Percentiles rank a stretch among this genome's conserved stretches.
Conservation (phyloP, 129 eudicot genomes). For the Lactuca sativa region DNA sequence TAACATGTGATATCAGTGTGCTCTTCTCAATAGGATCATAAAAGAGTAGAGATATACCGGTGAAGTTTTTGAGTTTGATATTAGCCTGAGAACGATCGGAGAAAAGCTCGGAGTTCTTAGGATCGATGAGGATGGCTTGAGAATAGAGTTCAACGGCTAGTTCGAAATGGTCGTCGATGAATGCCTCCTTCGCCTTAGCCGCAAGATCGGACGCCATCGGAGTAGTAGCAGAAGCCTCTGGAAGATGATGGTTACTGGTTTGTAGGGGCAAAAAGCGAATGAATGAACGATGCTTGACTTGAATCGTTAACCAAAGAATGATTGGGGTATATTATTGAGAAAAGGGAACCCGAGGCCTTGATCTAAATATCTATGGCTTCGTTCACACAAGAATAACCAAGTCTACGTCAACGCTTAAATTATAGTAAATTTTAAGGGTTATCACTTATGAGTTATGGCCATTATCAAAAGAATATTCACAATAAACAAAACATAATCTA, state of each 20-base stretch:
- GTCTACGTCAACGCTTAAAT: not conserved
- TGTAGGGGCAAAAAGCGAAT: not conserved
- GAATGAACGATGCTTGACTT: slow-evolving; percentile 25
- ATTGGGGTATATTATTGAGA: not conserved
- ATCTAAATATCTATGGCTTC: not conserved
- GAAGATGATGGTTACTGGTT: slow-evolving; percentile 5
- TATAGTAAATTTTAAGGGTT: too few relatives aligned
- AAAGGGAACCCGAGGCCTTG: not conserved
- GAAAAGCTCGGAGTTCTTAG: slow-evolving; percentile 57
- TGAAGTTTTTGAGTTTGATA: slow-evolving; percentile 70
- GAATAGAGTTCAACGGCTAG: slow-evolving; percentile 93
- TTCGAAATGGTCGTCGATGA: slow-evolving; percentile 92
- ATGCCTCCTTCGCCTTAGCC: slow-evolving; percentile 75
- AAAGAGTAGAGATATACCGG: slow-evolving; percentile 44
- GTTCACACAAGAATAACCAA: not conserved
- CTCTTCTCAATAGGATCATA: not conserved
- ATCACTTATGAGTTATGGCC: too few relatives aligned
- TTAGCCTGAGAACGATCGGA: slow-evolving; percentile 96
- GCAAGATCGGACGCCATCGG: slow-evolving; percentile 85
- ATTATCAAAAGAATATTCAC: too few relatives aligned
- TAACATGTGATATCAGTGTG: slow-evolving; percentile 2
- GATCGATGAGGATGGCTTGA: slow-evolving; percentile 67
- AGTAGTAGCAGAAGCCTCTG: slow-evolving; percentile 22
- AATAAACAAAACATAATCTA: too few relatives aligned
- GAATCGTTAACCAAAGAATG: not conserved